phyloP scores from a whole-genome alignment of 1,284 basidiomycete species.

The Irpex lacteus region DNA sequence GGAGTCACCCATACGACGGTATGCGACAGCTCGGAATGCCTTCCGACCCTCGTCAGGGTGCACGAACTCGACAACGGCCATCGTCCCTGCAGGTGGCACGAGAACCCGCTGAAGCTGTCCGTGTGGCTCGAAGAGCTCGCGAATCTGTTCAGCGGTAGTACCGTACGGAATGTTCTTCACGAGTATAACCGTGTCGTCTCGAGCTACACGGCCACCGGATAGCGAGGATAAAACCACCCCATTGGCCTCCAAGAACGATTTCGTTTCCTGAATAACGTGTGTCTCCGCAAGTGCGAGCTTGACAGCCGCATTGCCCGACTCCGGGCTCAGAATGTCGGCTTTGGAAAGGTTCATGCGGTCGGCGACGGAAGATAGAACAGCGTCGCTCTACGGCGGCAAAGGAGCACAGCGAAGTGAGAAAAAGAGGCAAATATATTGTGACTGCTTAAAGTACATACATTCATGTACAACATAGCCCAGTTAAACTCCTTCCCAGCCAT shows the following conservation, averaged over 20 bases:
- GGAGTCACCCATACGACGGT: conserved; percentile 86
- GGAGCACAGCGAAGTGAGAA: not conserved
- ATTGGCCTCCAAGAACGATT: conserved; percentile 79
- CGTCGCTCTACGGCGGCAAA: conserved; percentile 52
- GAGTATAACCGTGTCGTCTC: conserved; percentile 82
- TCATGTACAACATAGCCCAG: conserved; percentile 98
- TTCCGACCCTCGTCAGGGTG: conserved; percentile 67
- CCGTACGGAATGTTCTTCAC: conserved; percentile 98
- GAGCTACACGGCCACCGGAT: conserved; percentile 42
- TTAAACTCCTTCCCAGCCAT: conserved; percentile 85
- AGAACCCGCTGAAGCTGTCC: conserved; percentile 78
- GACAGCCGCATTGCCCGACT: conserved; percentile 78
- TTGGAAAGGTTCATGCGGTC: conserved; percentile 56
- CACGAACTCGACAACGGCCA: conserved; percentile 90
- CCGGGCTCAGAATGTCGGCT: conserved; percentile 82
- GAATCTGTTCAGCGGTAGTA: conserved; percentile 73
- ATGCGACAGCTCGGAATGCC: conserved; percentile 84
- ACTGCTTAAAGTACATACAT: conserved; percentile 40
- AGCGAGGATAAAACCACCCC: conserved; percentile 66
- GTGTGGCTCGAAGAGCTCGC: conserved; percentile 77
- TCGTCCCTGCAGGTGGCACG: conserved; percentile 90
- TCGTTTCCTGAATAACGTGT: conserved; percentile 94
- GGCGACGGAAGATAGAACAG: conserved; percentile 36
- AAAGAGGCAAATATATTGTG: conserved; percentile 6
- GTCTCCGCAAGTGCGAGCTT: conserved; percentile 96